Conservation (phyloP, 768 basidiomycete genomes). For the Hortiboletus flavorubellus region DNA sequence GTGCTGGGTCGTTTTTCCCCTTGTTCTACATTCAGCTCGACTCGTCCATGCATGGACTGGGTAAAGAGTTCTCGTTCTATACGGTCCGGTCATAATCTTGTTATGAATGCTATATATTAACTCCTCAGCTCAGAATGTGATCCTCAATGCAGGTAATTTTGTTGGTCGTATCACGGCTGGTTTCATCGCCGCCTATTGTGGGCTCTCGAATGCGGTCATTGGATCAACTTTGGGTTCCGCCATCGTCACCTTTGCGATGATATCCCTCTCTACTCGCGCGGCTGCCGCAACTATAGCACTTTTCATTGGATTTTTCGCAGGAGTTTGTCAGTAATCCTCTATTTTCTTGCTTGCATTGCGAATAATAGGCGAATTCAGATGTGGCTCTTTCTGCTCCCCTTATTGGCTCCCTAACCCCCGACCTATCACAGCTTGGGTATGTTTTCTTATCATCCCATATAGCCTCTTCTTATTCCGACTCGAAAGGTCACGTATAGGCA, state of each 20-base stretch:
- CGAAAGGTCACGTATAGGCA: constrained; percentile 39
- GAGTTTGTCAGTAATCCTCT: constrained; percentile 34
- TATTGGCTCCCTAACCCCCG: constrained; percentile 39
- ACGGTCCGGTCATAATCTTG: constrained; percentile 34
- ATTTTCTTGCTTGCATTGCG: background rate
- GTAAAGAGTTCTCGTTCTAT: constrained; percentile 50
- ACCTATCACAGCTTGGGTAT: constrained; percentile 48
- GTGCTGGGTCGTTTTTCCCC: constrained; percentile 20
- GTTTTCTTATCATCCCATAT: background rate
- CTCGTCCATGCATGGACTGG: constrained; percentile 46
- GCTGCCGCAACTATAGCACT: constrained; percentile 38
- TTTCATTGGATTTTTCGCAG: constrained; percentile 50
- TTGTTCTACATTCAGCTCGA: constrained; percentile 58
- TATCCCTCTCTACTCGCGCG: constrained; percentile 36
- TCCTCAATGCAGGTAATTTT: constrained; percentile 36
- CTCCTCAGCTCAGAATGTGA: constrained; percentile 29
- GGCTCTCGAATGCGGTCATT: constrained; percentile 44
- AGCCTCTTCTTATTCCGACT: background rate
- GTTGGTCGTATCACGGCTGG: constrained; percentile 37
- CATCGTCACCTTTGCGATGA: constrained; percentile 42
- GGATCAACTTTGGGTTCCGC: constrained; percentile 33
- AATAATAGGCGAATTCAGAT: constrained; percentile 22
- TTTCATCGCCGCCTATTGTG: constrained; percentile 37
- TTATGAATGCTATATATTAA: background rate
- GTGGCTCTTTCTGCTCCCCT: constrained; percentile 42